Conservation (phyloP, 805 yeast genomes). For the Kuraishia piskuri region DNA sequence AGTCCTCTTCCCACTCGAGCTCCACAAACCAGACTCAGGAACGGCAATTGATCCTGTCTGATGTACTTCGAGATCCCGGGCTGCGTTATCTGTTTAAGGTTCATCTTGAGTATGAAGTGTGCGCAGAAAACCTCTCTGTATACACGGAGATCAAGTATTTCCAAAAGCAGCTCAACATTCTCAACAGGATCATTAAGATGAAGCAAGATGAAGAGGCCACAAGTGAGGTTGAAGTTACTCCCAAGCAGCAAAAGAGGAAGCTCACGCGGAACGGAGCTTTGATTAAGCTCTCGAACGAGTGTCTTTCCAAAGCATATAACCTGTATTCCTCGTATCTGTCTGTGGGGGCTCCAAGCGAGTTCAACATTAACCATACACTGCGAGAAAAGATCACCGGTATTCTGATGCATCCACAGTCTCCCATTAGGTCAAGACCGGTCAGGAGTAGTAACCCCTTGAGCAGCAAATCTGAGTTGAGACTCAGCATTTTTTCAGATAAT, state of each 20-base stretch:
- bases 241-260: slow-evolving; percentile 15
- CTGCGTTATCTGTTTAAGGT: slow-evolving; percentile 54
- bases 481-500: neutral
- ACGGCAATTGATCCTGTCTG: slow-evolving; percentile 20
- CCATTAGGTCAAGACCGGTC: neutral
- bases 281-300: slow-evolving; percentile 36
- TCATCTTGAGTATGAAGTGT: slow-evolving; percentile 56
- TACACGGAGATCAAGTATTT: slow-evolving; percentile 51
- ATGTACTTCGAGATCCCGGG: slow-evolving; percentile 66
- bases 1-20: neutral
- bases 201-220: slow-evolving; percentile 12
- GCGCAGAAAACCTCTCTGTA: slow-evolving; percentile 73
- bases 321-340: slow-evolving; percentile 61
- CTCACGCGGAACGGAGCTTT: slow-evolving; percentile 29
- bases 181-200: slow-evolving; percentile 30
- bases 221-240: slow-evolving; percentile 4
- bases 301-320: slow-evolving; percentile 52
- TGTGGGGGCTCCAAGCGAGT: slow-evolving; percentile 56
- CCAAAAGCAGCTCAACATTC: slow-evolving; percentile 32
- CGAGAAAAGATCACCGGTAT: slow-evolving; percentile 27
- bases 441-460: neutral
- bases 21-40: slow-evolving; percentile 3
- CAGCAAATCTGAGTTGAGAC: neutral
- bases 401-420: slow-evolving; percentile 1
- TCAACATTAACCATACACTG: slow-evolving; percentile 56